Base-by-base conservation (phyloP, 2,329 filamentous ascomycete species). In the Beauveria pseudobassiana region DNA sequence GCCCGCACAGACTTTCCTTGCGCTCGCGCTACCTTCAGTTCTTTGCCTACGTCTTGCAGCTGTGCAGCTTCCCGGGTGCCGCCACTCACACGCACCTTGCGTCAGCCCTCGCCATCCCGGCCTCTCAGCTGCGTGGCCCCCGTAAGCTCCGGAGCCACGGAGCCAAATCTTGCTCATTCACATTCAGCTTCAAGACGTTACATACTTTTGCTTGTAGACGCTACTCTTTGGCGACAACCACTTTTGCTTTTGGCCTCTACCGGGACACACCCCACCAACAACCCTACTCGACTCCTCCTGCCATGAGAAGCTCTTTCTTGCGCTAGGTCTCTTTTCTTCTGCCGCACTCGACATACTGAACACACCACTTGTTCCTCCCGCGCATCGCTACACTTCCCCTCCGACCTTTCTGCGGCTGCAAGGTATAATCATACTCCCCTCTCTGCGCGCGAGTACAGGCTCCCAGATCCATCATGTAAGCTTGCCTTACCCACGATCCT, bases 401-500 rank as follows among this genome's bases (percentile, higher is more conserved):
- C 34, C 16, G 24, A 42, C 54, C 49, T 26, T 30, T 40, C 43
- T 28, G 26, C 48, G 45, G 22, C 55, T 38, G 34, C 56, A 53
- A 42, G 24, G 46, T 28, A n/a, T 20, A 42, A 3, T 18, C n/a
- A 45, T 12, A 38, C 28, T 34, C 3, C 12, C 12, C 5, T 24
- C 22, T 20, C 12, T 46, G 34, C 58, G 28, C 26, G 26, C 30
- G 50, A 48, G 51, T 26, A 51, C 40, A 63, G 61, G 63, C 64
- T 61, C 56, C 40, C 53, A 63, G 66, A 65, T 68, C 64, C 69
- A 75, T 68, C 62, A 75, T 75, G 73, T 75, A 74, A 74, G 73
- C 65, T 50, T 60, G 16, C 59, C 56, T 34, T 9, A 50, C 63
- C 48, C 18, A 16, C 38, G 16, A n/a, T 8, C 6, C n/a, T 22